A percentile compares a stretch with the other conserved stretches of the same genome.
Conservation (phyloP, 306 rosid species). For the Astragalus membranaceus region DNA sequence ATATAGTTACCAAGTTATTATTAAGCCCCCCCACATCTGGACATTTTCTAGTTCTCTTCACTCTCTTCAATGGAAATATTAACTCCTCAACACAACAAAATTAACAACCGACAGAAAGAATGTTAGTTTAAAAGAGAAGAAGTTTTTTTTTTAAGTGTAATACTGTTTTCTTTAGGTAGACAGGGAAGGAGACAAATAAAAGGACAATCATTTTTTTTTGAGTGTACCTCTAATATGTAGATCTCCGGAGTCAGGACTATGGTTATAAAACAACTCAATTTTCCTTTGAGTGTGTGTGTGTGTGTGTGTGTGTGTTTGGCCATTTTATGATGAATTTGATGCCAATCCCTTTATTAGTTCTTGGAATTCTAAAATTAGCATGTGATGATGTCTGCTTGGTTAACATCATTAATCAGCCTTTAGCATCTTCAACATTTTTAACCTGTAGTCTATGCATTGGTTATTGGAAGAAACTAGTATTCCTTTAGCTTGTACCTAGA, state of each 20-base stretch:
- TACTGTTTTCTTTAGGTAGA: not conserved
- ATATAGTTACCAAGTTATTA: too few species aligned
- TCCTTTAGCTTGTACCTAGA: not conserved
- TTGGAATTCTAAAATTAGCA: constrained; percentile 11
- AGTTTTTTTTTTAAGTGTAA: too few species aligned
- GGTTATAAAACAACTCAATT: not conserved
- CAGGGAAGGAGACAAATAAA: not conserved
- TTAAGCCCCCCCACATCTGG: too few species aligned
- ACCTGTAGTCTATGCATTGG: not conserved
- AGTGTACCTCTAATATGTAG: not conserved
- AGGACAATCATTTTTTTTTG: not conserved
- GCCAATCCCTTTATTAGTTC: not conserved
- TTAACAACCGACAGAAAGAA: not conserved
- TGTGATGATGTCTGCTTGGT: constrained; percentile 22
- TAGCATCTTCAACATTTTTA: constrained; percentile 14
- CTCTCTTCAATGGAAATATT: not conserved
- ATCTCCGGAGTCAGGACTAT: not conserved
- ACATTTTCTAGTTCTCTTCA: not conserved
- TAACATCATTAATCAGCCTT: constrained; percentile 14
- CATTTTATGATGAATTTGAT: constrained; percentile 18
- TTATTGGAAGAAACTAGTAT: not conserved
- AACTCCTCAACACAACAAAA: not conserved
- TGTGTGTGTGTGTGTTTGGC: not conserved
- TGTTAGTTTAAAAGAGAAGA: not conserved
- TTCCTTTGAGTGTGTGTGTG: not conserved